These are phyloP conservation scores for Aspergillus ochraceoroseus DNA, from an alignment of 2,329 filamentous ascomycete genomes.

Conservation along the genomic window DNA sequence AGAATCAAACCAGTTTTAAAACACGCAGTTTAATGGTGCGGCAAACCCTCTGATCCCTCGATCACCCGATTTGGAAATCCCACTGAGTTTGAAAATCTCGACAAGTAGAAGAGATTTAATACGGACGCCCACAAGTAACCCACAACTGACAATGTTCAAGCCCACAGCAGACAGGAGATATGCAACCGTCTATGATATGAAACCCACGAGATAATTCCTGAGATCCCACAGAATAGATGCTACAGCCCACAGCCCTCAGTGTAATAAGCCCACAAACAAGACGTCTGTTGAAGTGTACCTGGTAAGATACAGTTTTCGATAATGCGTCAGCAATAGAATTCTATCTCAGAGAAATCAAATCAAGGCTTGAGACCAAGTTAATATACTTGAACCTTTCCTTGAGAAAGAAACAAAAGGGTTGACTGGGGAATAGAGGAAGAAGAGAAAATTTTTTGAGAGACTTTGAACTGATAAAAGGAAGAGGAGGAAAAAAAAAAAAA, in stretches of 20 bases:
- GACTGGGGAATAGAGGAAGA: conserved; percentile 15
- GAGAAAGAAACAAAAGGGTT: conserved; percentile 13
- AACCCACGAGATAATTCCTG: conserved; percentile 41
- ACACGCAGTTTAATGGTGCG: conserved; percentile 36
- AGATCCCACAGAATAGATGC: conserved; percentile 42
- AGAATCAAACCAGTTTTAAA: too few species aligned
- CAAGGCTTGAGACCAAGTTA: conserved; percentile 18
- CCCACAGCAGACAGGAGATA: conserved; percentile 43
- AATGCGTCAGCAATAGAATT: conserved; percentile 29
- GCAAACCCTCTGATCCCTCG: conserved; percentile 37
- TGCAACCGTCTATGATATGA: conserved; percentile 39
- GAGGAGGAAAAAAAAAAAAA: conserved; percentile 25
- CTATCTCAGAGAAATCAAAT: conserved; percentile 20
- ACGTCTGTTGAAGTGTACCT: conserved; percentile 36
- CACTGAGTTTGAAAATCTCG: conserved; percentile 24
- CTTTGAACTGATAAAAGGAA: conserved; percentile 30
- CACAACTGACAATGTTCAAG: conserved; percentile 42
- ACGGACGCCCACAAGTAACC: conserved; percentile 40
- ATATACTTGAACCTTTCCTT: background rate
- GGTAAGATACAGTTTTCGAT: conserved; percentile 33
- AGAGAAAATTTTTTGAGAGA: conserved; percentile 22
- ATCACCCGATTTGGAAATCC: conserved; percentile 33
- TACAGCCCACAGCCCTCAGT: conserved; percentile 44
- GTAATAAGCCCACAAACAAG: conserved; percentile 39
- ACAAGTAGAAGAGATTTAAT: conserved; percentile 20